A percentile compares a stretch with the other conserved stretches of the same genome.
phyloP scores from a whole-genome alignment of 208 protist genomes.

The Leishmania major region DNA sequence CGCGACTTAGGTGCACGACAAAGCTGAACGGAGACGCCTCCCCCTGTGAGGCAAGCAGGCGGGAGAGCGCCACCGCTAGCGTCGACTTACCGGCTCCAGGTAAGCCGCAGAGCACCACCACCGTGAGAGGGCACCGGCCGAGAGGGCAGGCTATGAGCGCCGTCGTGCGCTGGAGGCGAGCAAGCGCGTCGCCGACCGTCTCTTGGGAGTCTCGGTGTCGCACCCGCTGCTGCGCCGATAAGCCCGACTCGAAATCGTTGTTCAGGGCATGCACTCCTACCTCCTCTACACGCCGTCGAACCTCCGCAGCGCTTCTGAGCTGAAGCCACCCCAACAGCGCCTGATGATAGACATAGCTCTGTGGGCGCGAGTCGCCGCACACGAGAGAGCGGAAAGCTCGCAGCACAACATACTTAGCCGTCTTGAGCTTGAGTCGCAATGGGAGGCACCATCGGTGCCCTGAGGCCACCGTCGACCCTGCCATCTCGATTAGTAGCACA shows the following conservation, averaged over 20 bases:
- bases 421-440: slow-evolving; percentile 86
- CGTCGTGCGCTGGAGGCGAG: slow-evolving; percentile 38
- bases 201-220: slow-evolving; percentile 43
- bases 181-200: slow-evolving; percentile 48
- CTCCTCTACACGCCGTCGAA: slow-evolving; percentile 26
- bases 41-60: slow-evolving; percentile 3
- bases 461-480: background rate
- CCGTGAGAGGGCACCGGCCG: slow-evolving; percentile 38
- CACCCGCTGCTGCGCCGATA: slow-evolving; percentile 25
- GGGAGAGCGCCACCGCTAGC: slow-evolving; percentile 30
- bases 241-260: slow-evolving; percentile 41
- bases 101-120: slow-evolving; percentile 72
- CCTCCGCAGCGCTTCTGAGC: slow-evolving; percentile 1
- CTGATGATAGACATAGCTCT: slow-evolving; percentile 56
- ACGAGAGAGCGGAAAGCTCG: slow-evolving; percentile 75
- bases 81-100: slow-evolving; percentile 75
- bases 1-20: slow-evolving; percentile 59
- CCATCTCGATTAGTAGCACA: slow-evolving; percentile 64
- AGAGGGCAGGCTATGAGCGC: slow-evolving; percentile 17
- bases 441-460: slow-evolving; percentile 41
- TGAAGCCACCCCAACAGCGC: slow-evolving; percentile 54
- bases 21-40: slow-evolving; percentile 37
- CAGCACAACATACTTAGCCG: slow-evolving; percentile 73
- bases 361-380: slow-evolving; percentile 50
- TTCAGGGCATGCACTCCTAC: slow-evolving; percentile 36